These are phyloP conservation scores for Salvia sclarea DNA, from an alignment of 305 asterid genomes.

Conservation along the genomic window DNA sequence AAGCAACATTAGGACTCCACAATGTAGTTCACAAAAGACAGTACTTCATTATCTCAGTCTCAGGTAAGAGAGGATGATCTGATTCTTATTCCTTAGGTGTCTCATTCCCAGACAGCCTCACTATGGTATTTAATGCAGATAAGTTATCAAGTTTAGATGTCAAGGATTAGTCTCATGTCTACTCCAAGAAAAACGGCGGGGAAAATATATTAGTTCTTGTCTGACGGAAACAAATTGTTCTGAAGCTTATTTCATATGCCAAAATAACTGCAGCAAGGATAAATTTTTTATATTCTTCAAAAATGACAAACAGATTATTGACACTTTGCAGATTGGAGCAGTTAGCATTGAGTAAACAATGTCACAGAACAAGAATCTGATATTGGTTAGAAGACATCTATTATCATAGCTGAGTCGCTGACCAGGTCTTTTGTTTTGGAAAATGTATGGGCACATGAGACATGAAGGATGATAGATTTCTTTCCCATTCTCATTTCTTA, in stretches of 20 bases:
- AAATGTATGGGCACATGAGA: not conserved
- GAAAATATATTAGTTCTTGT: not conserved
- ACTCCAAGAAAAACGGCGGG: not conserved
- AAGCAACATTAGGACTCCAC: not conserved
- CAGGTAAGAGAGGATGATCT: conserved; percentile 2
- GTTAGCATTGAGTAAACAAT: not conserved
- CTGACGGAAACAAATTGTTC: not conserved
- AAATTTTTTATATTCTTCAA: not conserved
- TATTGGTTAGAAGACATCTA: not conserved
- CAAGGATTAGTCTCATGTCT: not conserved
- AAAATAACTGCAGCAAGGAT: not conserved
- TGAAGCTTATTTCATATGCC: not conserved
- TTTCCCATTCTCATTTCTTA: not conserved
- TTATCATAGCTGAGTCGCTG: not conserved
- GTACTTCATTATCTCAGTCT: too few relatives aligned
- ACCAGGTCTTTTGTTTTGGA: not conserved
- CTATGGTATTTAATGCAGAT: not conserved
- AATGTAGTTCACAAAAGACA: not conserved
- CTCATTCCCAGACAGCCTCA: not conserved
- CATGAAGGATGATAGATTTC: not conserved
- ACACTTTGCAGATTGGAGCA: not conserved
- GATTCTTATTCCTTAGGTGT: not conserved
- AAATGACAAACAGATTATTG: not conserved
- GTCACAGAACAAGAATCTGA: not conserved
- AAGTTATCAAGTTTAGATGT: not conserved